A percentile compares a stretch with the other conserved stretches of the same genome.
Conservation (phyloP, 441 rosid genomes). For the Heliophila coronopifolia region DNA sequence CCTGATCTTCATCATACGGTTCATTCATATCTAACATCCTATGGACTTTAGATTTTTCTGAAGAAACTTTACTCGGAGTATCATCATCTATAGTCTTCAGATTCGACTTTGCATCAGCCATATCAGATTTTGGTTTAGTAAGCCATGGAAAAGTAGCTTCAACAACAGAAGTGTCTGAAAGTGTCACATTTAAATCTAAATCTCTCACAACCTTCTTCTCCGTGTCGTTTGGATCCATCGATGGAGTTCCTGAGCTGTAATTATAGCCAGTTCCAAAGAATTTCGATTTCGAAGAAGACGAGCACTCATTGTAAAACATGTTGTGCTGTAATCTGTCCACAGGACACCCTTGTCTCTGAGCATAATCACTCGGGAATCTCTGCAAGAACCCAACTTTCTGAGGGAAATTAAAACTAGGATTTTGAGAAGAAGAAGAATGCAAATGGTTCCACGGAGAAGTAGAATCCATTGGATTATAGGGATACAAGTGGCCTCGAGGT, state of each 20-base stretch:
- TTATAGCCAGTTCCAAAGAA: constrained; percentile 34
- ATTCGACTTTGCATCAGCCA: constrained; percentile 34
- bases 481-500: constrained; percentile 35
- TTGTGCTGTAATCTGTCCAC: constrained; percentile 55
- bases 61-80: constrained; percentile 38
- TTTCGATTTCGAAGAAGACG: constrained; percentile 44
- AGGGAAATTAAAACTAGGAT: constrained; percentile 39
- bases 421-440: constrained; percentile 52
- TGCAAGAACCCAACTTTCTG: constrained; percentile 51
- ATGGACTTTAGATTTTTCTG: constrained; percentile 43
- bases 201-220: constrained; percentile 44
- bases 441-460: constrained; percentile 46
- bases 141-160: constrained; percentile 67
- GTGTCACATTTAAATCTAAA: constrained; percentile 50
- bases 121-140: constrained; percentile 39
- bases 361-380: constrained; percentile 44
- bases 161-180: constrained; percentile 35
- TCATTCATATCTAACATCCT: constrained; percentile 71
- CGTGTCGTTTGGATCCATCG: constrained; percentile 31
- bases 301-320: constrained; percentile 55
- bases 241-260: constrained; percentile 31
- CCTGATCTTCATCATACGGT: constrained; percentile 48
- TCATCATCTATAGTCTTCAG: constrained; percentile 31
- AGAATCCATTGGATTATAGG: constrained; percentile 35
- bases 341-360: constrained; percentile 43